These are phyloP conservation scores for Quercus lobata DNA, from an alignment of 331 rosid genomes.

Conservation along the genomic window DNA sequence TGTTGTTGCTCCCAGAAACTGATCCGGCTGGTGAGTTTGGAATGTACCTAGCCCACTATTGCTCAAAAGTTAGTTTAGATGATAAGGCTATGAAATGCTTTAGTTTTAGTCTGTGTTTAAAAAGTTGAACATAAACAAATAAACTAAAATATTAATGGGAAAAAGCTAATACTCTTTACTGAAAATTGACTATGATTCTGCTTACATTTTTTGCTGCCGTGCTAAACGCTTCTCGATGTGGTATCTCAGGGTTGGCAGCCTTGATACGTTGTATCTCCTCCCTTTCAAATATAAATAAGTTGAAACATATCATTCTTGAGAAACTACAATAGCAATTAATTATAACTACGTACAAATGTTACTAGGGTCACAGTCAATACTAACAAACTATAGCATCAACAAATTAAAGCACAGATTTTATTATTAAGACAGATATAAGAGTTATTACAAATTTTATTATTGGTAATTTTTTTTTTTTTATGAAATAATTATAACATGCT, in stretches of 20 bases:
- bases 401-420: not conserved
- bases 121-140: no score
- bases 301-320: not conserved
- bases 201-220: constrained; percentile 87
- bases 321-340: no score
- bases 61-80: not conserved
- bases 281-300: constrained; percentile 30
- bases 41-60: constrained; percentile 95
- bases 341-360: not conserved
- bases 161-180: not conserved
- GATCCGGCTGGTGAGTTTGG: constrained; percentile 65
- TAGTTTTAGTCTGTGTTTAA: not conserved
- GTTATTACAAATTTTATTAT: no score
- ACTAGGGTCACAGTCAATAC: not conserved
- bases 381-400: not conserved
- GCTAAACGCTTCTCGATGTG: constrained; percentile 98
- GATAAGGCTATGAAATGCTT: not conserved
- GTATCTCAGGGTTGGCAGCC: constrained; percentile 87
- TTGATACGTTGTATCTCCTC: constrained; percentile 98
- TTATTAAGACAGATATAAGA: not conserved
- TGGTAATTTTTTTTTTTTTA: no score
- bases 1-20: constrained; percentile 43
- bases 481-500: no score
- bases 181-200: not conserved
- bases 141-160: no score